phyloP scores from a whole-genome alignment of 208 protist genomes.

The Acanthamoeba triangularis region DNA sequence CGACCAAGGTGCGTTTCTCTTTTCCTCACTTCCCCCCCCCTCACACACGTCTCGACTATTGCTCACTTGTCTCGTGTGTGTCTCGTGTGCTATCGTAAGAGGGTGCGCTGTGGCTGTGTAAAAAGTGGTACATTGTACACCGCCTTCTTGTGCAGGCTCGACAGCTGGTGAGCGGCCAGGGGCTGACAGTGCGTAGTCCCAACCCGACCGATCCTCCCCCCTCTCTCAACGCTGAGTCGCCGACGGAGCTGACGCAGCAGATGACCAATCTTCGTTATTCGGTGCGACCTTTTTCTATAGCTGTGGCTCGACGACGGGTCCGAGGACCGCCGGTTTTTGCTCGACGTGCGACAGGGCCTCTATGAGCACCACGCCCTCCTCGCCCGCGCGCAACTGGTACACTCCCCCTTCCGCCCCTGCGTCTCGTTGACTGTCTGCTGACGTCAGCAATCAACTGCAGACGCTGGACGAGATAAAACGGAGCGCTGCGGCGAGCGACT shows the following conservation, averaged over 20 bases:
- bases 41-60: not conserved
- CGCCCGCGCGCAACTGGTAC: not conserved
- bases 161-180: not conserved
- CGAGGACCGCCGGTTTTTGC: not conserved
- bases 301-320: not conserved
- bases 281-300: not conserved
- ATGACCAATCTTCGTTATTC: not conserved
- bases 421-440: not conserved
- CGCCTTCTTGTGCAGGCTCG: conserved; percentile 4
- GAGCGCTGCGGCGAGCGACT: not conserved
- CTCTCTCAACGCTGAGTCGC: not conserved
- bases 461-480: not conserved
- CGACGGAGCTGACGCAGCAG: not conserved
- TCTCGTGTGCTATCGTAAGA: not conserved
- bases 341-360: not conserved
- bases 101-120: not conserved
- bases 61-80: not conserved
- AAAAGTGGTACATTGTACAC: conserved; percentile 40
- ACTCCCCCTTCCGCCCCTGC: too few relatives aligned
- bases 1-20: not conserved
- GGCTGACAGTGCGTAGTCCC: not conserved
- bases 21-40: too few relatives aligned
- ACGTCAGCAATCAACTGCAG: not conserved
- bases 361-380: not conserved
- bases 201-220: not conserved